Conservation (phyloP, 371 early-diverging fungal species). For the Rhizopus microsporus region DNA sequence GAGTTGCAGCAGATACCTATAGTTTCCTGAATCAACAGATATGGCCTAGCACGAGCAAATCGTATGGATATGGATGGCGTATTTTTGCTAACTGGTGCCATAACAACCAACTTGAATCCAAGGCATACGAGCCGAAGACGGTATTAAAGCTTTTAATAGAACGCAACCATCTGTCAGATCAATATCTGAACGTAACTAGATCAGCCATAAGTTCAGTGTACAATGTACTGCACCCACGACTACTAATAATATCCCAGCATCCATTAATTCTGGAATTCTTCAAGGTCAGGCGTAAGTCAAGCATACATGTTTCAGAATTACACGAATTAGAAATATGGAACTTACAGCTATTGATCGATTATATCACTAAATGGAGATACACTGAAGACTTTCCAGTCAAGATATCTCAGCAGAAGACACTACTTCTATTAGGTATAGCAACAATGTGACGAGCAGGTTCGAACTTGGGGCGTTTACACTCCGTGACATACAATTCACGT, state of each 20-base stretch:
- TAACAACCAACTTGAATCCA: not conserved
- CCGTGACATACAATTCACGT: constrained; percentile 10
- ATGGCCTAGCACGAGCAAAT: too few relatives aligned
- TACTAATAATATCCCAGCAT: not conserved
- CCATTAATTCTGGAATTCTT: not conserved
- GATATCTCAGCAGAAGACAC: constrained; percentile 16
- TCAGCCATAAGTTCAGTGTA: not conserved
- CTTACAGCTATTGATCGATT: not conserved
- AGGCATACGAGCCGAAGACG: not conserved
- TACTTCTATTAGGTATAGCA: constrained; percentile 9
- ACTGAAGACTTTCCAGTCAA: too few relatives aligned
- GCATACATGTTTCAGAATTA: not conserved
- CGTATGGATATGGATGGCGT: too few relatives aligned
- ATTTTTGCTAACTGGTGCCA: too few relatives aligned
- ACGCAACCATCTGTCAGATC: not conserved
- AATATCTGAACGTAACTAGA: not conserved
- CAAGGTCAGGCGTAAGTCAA: not conserved
- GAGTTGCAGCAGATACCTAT: too few relatives aligned
- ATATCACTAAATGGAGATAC: too few relatives aligned
- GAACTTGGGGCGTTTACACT: constrained; percentile 19
- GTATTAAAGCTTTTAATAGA: not conserved
- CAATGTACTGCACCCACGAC: not conserved
- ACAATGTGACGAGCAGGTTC: constrained; percentile 26
- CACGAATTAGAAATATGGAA: not conserved
- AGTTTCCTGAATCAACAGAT: too few relatives aligned